phyloP scores from a whole-genome alignment of 495 filamentous ascomycete species.

The Hapsidospora chrysogenum region DNA sequence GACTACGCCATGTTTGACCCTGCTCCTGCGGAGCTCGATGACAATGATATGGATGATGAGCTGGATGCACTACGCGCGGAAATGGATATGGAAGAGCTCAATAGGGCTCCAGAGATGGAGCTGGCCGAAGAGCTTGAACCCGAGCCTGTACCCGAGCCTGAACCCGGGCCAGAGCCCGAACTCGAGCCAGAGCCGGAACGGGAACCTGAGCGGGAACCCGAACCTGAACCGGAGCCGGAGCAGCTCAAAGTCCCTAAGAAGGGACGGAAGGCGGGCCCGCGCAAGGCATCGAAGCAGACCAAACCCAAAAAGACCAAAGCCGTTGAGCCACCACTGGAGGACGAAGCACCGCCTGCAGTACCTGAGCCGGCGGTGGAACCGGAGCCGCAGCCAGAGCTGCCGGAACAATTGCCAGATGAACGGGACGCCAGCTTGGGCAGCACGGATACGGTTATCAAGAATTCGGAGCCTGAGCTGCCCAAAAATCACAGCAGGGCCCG shows the following conservation, averaged over 20 bases:
- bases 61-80: conserved; percentile 28
- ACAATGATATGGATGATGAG: conserved; percentile 27
- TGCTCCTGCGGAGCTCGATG: conserved; percentile 20
- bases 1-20: conserved; percentile 29
- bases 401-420: no score
- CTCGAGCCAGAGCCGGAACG: neutral
- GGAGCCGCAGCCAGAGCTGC: conserved; percentile 12
- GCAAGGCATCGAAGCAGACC: conserved; percentile 25
- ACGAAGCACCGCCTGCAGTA: conserved; percentile 9
- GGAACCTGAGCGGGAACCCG: neutral
- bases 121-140: neutral
- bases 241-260: conserved; percentile 21
- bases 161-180: conserved; percentile 7
- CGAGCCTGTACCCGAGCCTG: conserved; percentile 3
- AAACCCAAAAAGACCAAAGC: conserved; percentile 18
- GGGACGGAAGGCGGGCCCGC: conserved; percentile 24
- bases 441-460: conserved; percentile 21
- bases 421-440: conserved; percentile 26
- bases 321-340: no score
- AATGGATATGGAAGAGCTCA: conserved; percentile 13
- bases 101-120: neutral
- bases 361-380: conserved; percentile 15
- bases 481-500: neutral
- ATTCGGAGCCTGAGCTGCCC: conserved; percentile 9
- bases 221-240: conserved; percentile 6